Percentiles rank a stretch among this genome's conserved stretches.
Evolutionary conservation across 2,329 filamentous ascomycete genomes (phyloP).

Genomic region (Beauveria sp.): DNA sequence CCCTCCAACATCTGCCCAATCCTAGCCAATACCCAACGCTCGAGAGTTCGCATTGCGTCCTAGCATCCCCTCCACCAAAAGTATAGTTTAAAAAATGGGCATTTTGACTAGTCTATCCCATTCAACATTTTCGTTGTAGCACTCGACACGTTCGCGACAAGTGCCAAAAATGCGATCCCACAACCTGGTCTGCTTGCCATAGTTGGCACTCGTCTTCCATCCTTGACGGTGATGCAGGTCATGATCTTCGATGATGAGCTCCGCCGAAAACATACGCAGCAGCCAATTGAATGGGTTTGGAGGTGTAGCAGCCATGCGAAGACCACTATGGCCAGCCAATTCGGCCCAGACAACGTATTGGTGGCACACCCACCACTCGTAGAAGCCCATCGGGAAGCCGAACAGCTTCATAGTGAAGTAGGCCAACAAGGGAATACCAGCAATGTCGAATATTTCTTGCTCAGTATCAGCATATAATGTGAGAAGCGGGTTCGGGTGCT

Average conservation of each 20-base stretch:
- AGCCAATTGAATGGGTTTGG: constrained; percentile 28
- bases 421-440: constrained; percentile 31
- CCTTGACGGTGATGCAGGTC: constrained; percentile 33
- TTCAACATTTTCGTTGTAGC: neutral
- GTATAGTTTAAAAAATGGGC: neutral
- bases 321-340: constrained; percentile 29
- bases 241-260: constrained; percentile 35
- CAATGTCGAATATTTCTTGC: constrained; percentile 35
- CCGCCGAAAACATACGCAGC: constrained; percentile 22
- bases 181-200: constrained; percentile 8
- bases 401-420: constrained; percentile 26
- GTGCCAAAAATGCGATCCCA: constrained; percentile 8
- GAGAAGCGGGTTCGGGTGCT: constrained; percentile 32
- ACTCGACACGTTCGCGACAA: constrained; percentile 5
- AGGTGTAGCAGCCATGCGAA: constrained; percentile 28
- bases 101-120: neutral
- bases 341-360: constrained; percentile 34
- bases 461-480: constrained; percentile 33
- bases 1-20: too few relatives aligned
- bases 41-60: neutral
- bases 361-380: constrained; percentile 39
- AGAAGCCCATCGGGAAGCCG: constrained; percentile 36
- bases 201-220: constrained; percentile 17
- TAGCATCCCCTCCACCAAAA: neutral
- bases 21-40: too few relatives aligned